Evolutionary conservation across 1,284 basidiomycete species (phyloP).

Genomic region (Marasmius oreades): DNA sequence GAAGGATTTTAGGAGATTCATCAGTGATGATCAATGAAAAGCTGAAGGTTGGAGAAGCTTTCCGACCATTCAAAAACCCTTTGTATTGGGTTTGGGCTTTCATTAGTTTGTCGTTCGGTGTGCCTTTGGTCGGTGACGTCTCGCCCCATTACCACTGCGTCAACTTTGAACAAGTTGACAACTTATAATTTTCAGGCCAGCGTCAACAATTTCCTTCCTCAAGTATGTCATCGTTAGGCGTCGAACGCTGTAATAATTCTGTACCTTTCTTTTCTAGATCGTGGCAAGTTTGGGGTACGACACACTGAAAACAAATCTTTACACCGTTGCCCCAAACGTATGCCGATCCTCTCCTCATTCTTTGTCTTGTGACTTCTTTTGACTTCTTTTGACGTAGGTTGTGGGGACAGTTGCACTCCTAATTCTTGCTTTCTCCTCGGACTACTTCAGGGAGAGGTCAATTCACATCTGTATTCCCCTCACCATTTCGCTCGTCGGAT

Average conservation of each 20-base stretch:
- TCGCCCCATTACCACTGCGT: neutral
- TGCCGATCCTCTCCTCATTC: constrained; percentile 20
- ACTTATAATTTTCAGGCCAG: constrained; percentile 25
- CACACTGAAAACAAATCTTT: constrained; percentile 46
- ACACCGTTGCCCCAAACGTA: constrained; percentile 51
- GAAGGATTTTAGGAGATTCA: constrained; percentile 44
- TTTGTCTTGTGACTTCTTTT: neutral
- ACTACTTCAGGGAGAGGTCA: constrained; percentile 45
- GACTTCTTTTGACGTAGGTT: neutral
- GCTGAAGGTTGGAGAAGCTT: constrained; percentile 41
- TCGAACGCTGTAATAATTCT: neutral
- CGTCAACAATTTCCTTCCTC: constrained; percentile 47
- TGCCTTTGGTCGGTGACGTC: constrained; percentile 28
- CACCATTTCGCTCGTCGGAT: constrained; percentile 42
- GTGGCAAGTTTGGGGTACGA: constrained; percentile 47
- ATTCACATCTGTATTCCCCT: constrained; percentile 45
- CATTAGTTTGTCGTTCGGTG: constrained; percentile 42
- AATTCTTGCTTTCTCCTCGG: constrained; percentile 48
- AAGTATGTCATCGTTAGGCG: constrained; percentile 1
- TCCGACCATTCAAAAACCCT: constrained; percentile 39
- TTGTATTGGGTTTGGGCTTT: constrained; percentile 42
- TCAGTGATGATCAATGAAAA: constrained; percentile 43
- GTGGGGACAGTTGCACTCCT: constrained; percentile 38
- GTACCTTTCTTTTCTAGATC: constrained; percentile 29
- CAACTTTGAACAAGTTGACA: neutral